These are phyloP conservation scores for Alternaria tenuissima DNA, from an alignment of 2,329 filamentous ascomycete genomes.

Conservation along the genomic window DNA sequence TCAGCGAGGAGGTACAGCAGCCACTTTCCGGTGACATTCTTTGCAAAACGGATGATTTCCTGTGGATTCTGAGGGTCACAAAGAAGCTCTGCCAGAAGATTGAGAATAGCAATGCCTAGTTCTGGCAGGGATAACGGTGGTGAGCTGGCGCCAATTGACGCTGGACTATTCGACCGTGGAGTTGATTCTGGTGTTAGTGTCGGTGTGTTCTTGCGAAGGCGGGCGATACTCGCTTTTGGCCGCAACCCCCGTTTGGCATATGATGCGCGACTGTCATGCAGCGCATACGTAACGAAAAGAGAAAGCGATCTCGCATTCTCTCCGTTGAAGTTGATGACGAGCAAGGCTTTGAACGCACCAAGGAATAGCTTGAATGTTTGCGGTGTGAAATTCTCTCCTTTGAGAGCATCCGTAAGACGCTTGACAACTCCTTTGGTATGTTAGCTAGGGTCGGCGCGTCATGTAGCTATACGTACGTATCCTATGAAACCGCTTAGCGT, in stretches of 20 bases:
- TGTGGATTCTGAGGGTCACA: conserved; percentile 74
- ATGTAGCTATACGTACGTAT: conserved; percentile 74
- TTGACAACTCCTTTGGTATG: conserved; percentile 78
- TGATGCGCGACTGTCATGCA: conserved; percentile 69
- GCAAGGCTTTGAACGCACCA: conserved; percentile 77
- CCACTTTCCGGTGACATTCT: conserved; percentile 98
- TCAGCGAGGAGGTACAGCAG: conserved; percentile 89
- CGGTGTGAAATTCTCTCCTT: conserved; percentile 78
- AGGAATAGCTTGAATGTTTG: conserved; percentile 80
- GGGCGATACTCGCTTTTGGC: conserved; percentile 44
- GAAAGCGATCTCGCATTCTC: conserved; percentile 88
- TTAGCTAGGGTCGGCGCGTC: conserved; percentile 26
- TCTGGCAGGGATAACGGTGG: conserved; percentile 66
- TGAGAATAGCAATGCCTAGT: conserved; percentile 76
- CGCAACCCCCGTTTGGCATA: conserved; percentile 47
- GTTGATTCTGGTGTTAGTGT: conserved; percentile 40
- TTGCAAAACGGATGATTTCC: conserved; percentile 86
- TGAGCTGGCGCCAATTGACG: conserved; percentile 25
- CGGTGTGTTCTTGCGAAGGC: conserved; percentile 40
- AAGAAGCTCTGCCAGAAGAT: conserved; percentile 78
- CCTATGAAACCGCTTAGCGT: conserved; percentile 81
- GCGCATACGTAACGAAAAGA: conserved; percentile 90
- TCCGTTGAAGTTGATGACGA: conserved; percentile 81
- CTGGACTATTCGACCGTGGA: conserved; percentile 45
- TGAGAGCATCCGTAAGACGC: conserved; percentile 86